Conservation (phyloP, 441 rosid species). For the Omphalea diandra region DNA sequence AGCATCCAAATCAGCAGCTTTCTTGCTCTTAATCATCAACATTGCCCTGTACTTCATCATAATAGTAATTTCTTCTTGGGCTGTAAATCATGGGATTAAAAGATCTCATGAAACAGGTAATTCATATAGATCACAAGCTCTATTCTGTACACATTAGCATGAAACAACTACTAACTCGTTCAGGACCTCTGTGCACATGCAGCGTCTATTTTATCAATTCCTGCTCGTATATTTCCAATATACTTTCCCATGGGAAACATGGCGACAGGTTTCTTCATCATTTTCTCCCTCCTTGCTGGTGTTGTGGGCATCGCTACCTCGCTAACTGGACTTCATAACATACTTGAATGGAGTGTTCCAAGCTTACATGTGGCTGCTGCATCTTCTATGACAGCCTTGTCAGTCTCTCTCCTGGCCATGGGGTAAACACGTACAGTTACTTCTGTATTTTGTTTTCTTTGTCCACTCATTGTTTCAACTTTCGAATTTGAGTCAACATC, state of each 20-base stretch:
- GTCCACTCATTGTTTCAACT: too few species aligned
- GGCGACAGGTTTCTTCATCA: slow-evolving; percentile 76
- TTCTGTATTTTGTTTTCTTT: not conserved
- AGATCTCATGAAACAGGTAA: slow-evolving; percentile 58
- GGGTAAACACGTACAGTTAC: slow-evolving; percentile 40
- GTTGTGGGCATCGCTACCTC: slow-evolving; percentile 77
- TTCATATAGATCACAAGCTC: not conserved
- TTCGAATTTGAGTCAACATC: not conserved
- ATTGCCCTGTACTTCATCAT: slow-evolving; percentile 63
- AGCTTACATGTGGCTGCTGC: slow-evolving; percentile 63
- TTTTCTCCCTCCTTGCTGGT: slow-evolving; percentile 71
- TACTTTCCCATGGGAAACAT: slow-evolving; percentile 76
- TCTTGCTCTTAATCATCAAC: slow-evolving; percentile 56
- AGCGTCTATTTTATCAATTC: slow-evolving; percentile 66
- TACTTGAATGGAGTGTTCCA: slow-evolving; percentile 43
- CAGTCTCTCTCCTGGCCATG: slow-evolving; percentile 76
- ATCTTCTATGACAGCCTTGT: slow-evolving; percentile 57
- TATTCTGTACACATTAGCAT: too few species aligned
- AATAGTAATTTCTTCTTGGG: slow-evolving; percentile 67
- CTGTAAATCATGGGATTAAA: slow-evolving; percentile 61
- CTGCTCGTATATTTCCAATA: slow-evolving; percentile 80
- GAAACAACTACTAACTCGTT: not conserved
- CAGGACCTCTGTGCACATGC: slow-evolving; percentile 13
- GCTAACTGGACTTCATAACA: slow-evolving; percentile 51
- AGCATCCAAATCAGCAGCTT: slow-evolving; percentile 59